A percentile compares a stretch with the other conserved stretches of the same genome.
Evolutionary conservation across 805 yeast species (phyloP).

Genomic region (Myxozyma sirexii): DNA sequence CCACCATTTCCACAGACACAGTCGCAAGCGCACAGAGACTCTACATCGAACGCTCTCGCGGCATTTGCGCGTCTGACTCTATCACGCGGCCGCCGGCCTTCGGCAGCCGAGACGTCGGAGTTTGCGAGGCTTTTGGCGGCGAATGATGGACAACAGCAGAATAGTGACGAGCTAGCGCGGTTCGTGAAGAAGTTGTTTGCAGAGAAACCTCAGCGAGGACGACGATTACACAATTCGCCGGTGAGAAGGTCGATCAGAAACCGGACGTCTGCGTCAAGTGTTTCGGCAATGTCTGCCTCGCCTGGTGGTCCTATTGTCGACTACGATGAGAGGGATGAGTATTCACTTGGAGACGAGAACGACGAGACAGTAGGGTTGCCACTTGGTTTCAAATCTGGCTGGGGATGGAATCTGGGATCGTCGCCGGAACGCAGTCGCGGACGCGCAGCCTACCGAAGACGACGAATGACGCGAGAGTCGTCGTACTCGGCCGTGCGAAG

Average conservation of each 20-base stretch:
- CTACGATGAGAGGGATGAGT: background rate
- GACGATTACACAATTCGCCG: background rate
- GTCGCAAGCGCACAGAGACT: conserved; percentile 12
- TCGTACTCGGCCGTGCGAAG: background rate
- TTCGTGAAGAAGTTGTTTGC: conserved; percentile 3
- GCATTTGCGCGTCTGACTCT: conserved; percentile 16
- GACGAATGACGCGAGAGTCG: conserved; percentile 1
- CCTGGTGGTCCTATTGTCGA: background rate
- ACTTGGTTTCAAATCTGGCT: conserved; percentile 26
- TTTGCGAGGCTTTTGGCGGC: conserved; percentile 10
- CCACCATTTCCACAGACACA: background rate
- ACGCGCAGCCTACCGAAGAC: conserved; percentile 7
- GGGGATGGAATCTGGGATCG: conserved; percentile 24
- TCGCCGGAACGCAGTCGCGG: conserved; percentile 3
- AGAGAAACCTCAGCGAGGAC: background rate
- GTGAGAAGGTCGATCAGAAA: background rate
- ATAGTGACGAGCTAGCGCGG: conserved; percentile 8
- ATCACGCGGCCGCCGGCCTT: conserved; percentile 6
- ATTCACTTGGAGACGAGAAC: background rate
- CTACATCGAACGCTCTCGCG: conserved; percentile 13
- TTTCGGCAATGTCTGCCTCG: conserved; percentile 1
- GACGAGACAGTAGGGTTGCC: conserved; percentile 9
- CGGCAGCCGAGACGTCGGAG: conserved; percentile 12
- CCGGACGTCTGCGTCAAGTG: background rate
- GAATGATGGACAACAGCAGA: conserved; percentile 1